A percentile compares a stretch with the other conserved stretches of the same genome.
Evolutionary conservation across 495 filamentous ascomycete genomes (phyloP).

Genomic region (Hypomontagnella monticulosa): DNA sequence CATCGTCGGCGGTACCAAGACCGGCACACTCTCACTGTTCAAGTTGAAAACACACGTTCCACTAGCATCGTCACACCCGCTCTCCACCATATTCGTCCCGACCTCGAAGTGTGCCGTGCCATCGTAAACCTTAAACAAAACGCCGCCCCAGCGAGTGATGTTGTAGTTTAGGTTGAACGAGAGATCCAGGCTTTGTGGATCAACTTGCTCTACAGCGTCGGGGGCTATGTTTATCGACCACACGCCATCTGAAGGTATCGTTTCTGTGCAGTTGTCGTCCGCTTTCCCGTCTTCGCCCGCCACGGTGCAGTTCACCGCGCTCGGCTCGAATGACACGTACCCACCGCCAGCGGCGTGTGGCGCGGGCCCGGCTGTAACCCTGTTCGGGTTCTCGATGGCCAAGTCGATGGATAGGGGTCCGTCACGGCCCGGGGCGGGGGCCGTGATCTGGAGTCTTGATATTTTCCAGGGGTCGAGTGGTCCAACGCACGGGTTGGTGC

Average conservation of each 20-base stretch:
- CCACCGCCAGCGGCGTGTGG: constrained; percentile 28
- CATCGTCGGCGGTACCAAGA: constrained; percentile 16
- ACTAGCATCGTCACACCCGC: neutral
- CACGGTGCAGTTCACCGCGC: constrained; percentile 25
- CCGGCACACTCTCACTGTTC: neutral
- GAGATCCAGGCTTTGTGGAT: constrained; percentile 2
- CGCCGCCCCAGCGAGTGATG: constrained; percentile 5
- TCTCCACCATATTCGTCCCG: constrained; percentile 8
- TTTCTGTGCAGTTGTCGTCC: constrained; percentile 6
- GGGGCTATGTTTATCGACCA: constrained; percentile 5
- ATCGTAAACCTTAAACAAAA: constrained; percentile 25
- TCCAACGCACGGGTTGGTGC: constrained; percentile 22
- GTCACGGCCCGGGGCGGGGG: neutral
- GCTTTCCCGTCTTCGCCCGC: neutral
- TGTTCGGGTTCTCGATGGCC: constrained; percentile 29
- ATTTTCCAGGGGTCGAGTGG: constrained; percentile 25
- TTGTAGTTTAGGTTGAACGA: constrained; percentile 24
- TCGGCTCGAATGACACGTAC: constrained; percentile 28
- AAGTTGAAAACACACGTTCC: constrained; percentile 8
- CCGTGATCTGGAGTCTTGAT: constrained; percentile 9
- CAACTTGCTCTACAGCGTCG: neutral
- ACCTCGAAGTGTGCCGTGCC: constrained; percentile 16
- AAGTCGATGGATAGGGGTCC: constrained; percentile 7
- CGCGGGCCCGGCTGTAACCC: constrained; percentile 19
- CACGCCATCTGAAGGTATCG: constrained; percentile 11